Evolutionary conservation across 352 stramenopile species (phyloP), one percentile per base, ranked within the genome.

Genomic region (Pythium insidiosum): DNA sequence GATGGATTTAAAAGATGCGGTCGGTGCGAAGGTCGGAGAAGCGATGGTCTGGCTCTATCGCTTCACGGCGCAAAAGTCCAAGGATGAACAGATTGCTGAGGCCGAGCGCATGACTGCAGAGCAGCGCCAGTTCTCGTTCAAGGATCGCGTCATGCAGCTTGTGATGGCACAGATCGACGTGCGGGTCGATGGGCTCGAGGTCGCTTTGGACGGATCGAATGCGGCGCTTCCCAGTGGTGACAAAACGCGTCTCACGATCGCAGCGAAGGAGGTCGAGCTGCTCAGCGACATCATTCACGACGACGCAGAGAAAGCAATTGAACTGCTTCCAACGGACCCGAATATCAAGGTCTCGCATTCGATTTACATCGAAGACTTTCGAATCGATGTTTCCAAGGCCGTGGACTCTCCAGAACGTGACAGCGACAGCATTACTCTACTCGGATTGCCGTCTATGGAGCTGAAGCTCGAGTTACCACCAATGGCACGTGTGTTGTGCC

Each of bases 91-190:
- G 10, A 13, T 46, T 23, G 25, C 16, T 20, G 25, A 49, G 29
- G 54, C 37, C 7, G 43, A 47, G 22, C 18, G 38, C 13, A 23
- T 58, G 47, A 36, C 54, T 11, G 37, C 40, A 11, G 47, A 6
- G 16, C 40, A 58, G 22, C 35, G 37, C 7, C 26, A 44, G 36
- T 61, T 56, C 47, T 45, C 36, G 12, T 49, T 64, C 20, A 64
- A 64, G 41, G 56, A 64, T 47, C 56, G 56, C 29, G 33, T 64
- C 3, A 52, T 64, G 43, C 56, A 64, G 25, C 47, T 56, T 20
- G 47, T 64, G 6, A 46, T 64, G 12, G 56, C 50, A 23, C 56
- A 61, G 30, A 56, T 64, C 30, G 55, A 49, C 16, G 48, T 61
- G n/a, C 53, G 56, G 43, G 37, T 61, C 4, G 46, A 44, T 13